A percentile compares a stretch with the other conserved stretches of the same genome.
These are phyloP conservation scores for Fusarium sp. DNA, from an alignment of 2,329 filamentous ascomycete genomes.

Conservation along the genomic window DNA sequence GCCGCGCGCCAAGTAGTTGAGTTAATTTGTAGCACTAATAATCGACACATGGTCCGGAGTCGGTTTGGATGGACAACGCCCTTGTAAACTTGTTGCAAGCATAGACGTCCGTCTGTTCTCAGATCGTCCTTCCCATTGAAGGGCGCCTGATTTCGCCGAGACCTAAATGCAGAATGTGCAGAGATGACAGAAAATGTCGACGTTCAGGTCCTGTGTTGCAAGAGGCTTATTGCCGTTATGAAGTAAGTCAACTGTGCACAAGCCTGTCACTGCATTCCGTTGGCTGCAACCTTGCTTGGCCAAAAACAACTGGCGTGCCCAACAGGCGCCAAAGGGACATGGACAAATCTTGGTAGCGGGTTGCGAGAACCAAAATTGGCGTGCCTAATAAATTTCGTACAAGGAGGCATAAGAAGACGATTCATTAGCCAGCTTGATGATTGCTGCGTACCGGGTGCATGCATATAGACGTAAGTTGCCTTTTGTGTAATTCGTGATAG, in stretches of 20 bases:
- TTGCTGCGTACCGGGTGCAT: constrained; percentile 13
- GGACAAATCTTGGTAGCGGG: constrained; percentile 18
- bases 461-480: constrained; percentile 6
- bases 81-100: constrained; percentile 19
- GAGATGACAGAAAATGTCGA: not conserved
- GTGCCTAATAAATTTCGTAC: constrained; percentile 20
- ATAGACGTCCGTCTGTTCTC: constrained; percentile 14
- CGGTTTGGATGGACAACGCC: constrained; percentile 18
- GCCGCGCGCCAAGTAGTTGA: constrained; percentile 28
- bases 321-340: constrained; percentile 11
- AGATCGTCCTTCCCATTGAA: not conserved
- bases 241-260: constrained; percentile 27
- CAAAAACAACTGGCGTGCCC: constrained; percentile 24
- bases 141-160: constrained; percentile 30
- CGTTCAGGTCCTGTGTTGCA: constrained; percentile 16
- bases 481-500: constrained; percentile 4
- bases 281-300: constrained; percentile 26
- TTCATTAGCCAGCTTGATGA: constrained; percentile 22
- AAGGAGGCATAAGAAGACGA: constrained; percentile 24
- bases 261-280: constrained; percentile 29
- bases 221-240: constrained; percentile 36
- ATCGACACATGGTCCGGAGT: constrained; percentile 36
- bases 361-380: constrained; percentile 12
- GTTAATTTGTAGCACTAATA: constrained; percentile 29
- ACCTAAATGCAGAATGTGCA: constrained; percentile 1